Base-by-base conservation (phyloP, 345 rosid genomes). In the Citrus unshiu region DNA sequence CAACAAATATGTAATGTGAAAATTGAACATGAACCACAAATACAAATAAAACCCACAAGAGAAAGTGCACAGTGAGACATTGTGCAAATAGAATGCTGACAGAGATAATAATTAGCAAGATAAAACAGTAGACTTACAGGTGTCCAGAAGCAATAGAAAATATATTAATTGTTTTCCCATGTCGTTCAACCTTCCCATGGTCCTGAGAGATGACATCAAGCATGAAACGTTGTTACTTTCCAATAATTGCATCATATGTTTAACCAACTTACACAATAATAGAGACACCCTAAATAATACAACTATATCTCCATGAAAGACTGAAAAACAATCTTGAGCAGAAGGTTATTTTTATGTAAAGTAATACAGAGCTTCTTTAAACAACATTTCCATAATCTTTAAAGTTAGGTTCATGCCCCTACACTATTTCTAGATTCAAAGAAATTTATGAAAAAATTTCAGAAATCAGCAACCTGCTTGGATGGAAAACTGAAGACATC, bases 81-180 rank as follows among this genome's bases (percentile, higher is more conserved):
- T 67, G 49, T 51, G 21, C 54, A 56, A 68, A 64, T 5, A 72
- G 39, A 24, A 49, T 2, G 40, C 65, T 3, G 30, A 37, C 25
- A 62, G 65, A 69, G 10, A 21, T 58, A 75, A 70, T 64, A 35
- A 29, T 75, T 74, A 73, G 75, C 61, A 40, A 56, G 82, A 70
- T 70, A 69, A 74, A 79, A 34, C 63, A 3, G 35, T 72, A 74
- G 18, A 81, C 97, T 96, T 91, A 96, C 99, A 96, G 86, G 87
- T 96, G 99, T 70, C 99, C 99, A 59, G 99, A 96, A 82, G 99
- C 99, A 70, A 96, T 84, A 70, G 99, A 96, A 77, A 94, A 96
- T 40, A 96, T 93, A 81, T 96, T 94, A 75, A 94, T 88, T 9
- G 91, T 87, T 86, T 88, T 91, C 85, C 98, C 99, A 72, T 77